phyloP scores from a whole-genome alignment of 768 basidiomycete genomes.

The Scleroderma citrinum region DNA sequence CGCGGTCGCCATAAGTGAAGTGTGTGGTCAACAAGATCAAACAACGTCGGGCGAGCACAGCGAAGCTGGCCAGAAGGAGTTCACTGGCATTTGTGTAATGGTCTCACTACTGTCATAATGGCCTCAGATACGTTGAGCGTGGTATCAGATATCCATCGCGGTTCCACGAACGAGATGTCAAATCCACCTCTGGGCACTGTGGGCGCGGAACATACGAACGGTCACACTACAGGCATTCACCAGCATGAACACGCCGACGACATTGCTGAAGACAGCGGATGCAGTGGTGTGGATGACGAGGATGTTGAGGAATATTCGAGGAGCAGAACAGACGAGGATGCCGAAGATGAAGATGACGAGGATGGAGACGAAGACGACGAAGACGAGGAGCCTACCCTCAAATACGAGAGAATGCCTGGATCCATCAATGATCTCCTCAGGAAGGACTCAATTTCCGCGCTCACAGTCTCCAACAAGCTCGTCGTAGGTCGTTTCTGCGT shows the following conservation, averaged over 20 bases:
- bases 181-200: not conserved
- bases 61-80: not conserved
- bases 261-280: slow-evolving; percentile 5
- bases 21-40: not conserved
- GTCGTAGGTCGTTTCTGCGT: slow-evolving; percentile 43
- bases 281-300: slow-evolving; percentile 4
- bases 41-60: not conserved
- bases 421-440: slow-evolving; percentile 69
- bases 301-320: not conserved
- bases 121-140: not conserved
- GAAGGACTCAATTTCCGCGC: slow-evolving; percentile 85
- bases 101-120: not conserved
- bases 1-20: too few relatives aligned
- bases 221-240: slow-evolving; percentile 9
- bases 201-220: slow-evolving; percentile 11
- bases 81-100: not conserved
- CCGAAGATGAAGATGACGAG: slow-evolving; percentile 31
- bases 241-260: not conserved
- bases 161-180: not conserved
- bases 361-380: slow-evolving; percentile 64
- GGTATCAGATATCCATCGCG: not conserved
- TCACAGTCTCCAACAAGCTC: slow-evolving; percentile 66
- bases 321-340: not conserved
- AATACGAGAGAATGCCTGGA: slow-evolving; percentile 81
- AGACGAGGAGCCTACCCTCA: slow-evolving; percentile 87